phyloP scores from a whole-genome alignment of 352 stramenopile genomes.

The Phytophthora ramorum region DNA sequence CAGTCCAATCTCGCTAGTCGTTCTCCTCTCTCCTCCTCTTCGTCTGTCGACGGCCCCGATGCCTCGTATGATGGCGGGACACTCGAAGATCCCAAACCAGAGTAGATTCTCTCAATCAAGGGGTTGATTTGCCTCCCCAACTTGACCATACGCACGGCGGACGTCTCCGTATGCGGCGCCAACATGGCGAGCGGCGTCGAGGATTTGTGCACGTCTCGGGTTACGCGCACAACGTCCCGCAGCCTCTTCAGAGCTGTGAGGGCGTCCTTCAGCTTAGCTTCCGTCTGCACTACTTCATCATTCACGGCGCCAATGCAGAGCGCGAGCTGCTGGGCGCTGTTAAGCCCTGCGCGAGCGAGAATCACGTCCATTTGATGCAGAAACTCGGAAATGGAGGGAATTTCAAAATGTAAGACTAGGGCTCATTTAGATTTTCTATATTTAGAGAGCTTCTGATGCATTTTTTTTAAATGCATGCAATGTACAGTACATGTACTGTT shows the following conservation, averaged over 20 bases:
- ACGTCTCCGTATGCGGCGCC: slow-evolving; percentile 2
- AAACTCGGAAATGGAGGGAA: neutral
- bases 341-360: slow-evolving; percentile 16
- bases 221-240: slow-evolving; percentile 17
- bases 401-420: neutral
- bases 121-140: slow-evolving; percentile 3
- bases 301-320: slow-evolving; percentile 17
- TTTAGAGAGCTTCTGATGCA: neutral
- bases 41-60: slow-evolving; percentile 12
- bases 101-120: slow-evolving; percentile 14
- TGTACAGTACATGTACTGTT: no score
- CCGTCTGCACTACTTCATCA: slow-evolving; percentile 16
- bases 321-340: slow-evolving; percentile 11
- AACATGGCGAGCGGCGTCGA: slow-evolving; percentile 1
- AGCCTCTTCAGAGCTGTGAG: slow-evolving; percentile 14
- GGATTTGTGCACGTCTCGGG: slow-evolving; percentile 22
- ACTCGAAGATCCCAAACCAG: neutral
- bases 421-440: neutral
- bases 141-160: slow-evolving; percentile 1
- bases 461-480: no score
- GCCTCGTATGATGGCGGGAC: neutral
- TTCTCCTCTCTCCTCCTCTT: slow-evolving; percentile 13
- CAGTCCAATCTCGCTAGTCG: neutral
- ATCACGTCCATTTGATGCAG: slow-evolving; percentile 15
- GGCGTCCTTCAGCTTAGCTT: slow-evolving; percentile 11